Percentiles rank a stretch among this genome's conserved stretches.
Conservation (phyloP, 2,329 filamentous ascomycete species). For the Rutstroemia sp. region DNA sequence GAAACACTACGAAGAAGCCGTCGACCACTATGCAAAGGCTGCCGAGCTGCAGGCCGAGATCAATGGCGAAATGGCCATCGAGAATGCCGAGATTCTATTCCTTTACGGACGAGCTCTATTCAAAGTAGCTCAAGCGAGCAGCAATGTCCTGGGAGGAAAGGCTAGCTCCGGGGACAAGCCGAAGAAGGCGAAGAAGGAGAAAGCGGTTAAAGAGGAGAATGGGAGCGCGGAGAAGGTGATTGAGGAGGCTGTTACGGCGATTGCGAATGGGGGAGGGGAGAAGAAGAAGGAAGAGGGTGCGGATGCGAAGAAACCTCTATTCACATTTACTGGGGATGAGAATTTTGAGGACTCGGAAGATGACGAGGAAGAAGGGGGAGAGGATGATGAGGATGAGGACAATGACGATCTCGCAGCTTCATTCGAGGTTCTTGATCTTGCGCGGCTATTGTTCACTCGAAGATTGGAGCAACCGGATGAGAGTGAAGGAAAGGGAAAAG, state of each 20-base stretch:
- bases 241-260: conserved; percentile 39
- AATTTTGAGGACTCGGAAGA: conserved; percentile 82
- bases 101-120: conserved; percentile 90
- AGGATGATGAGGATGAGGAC: conserved; percentile 46
- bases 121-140: conserved; percentile 88
- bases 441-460: conserved; percentile 56
- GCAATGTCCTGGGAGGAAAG: conserved; percentile 83
- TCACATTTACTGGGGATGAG: conserved; percentile 91
- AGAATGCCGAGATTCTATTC: conserved; percentile 91
- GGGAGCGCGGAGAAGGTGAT: conserved; percentile 36
- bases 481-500: conserved; percentile 40
- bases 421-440: conserved; percentile 77
- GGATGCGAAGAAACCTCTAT: conserved; percentile 63
- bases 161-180: conserved; percentile 48
- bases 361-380: conserved; percentile 49
- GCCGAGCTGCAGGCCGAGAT: conserved; percentile 84
- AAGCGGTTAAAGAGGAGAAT: conserved; percentile 35
- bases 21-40: conserved; percentile 82
- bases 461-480: conserved; percentile 45
- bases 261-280: conserved; percentile 22
- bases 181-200: conserved; percentile 38
- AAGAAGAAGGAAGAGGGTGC: conserved; percentile 31
- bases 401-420: conserved; percentile 71
- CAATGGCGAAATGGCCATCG: conserved; percentile 83
- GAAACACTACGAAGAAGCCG: conserved; percentile 79